These are phyloP conservation scores for Didymosphaeria variabile DNA, from an alignment of 2,329 filamentous ascomycete genomes.

Conservation along the genomic window DNA sequence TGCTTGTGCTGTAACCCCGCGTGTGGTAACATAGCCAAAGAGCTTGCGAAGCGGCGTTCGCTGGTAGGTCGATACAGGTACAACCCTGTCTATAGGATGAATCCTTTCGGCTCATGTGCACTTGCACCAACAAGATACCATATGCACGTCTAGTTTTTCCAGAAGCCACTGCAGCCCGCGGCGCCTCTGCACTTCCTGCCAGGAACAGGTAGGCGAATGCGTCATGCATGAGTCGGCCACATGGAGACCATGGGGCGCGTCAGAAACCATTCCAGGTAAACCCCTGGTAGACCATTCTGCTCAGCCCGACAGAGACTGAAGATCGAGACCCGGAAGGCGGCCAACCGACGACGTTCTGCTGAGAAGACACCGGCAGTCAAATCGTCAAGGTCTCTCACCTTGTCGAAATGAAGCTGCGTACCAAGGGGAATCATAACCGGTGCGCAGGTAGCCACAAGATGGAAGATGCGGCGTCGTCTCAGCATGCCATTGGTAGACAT, in stretches of 20 bases:
- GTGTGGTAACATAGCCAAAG: background rate
- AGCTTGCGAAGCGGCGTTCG: background rate
- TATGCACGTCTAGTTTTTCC: background rate
- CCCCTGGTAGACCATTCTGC: background rate
- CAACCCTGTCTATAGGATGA: background rate
- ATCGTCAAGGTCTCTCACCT: background rate
- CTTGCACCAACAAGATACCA: background rate
- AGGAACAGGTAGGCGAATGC: slow-evolving; percentile 11
- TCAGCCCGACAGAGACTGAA: background rate
- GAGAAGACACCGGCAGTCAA: background rate
- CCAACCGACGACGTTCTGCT: background rate
- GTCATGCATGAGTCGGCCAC: background rate
- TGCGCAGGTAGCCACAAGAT: background rate
- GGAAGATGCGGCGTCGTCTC: background rate
- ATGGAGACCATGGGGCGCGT: background rate
- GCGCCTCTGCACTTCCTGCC: background rate
- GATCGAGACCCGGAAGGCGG: background rate
- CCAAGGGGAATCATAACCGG: background rate
- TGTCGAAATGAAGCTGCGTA: background rate
- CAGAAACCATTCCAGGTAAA: background rate
- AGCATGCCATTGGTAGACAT: background rate
- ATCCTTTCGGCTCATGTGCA: background rate
- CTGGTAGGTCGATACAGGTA: background rate
- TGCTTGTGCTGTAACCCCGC: background rate
- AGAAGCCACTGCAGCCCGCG: background rate